Evolutionary conservation across 352 stramenopile genomes (phyloP), one percentile per base, ranked within the genome.

Genomic region (Phytopythium helicoides): DNA sequence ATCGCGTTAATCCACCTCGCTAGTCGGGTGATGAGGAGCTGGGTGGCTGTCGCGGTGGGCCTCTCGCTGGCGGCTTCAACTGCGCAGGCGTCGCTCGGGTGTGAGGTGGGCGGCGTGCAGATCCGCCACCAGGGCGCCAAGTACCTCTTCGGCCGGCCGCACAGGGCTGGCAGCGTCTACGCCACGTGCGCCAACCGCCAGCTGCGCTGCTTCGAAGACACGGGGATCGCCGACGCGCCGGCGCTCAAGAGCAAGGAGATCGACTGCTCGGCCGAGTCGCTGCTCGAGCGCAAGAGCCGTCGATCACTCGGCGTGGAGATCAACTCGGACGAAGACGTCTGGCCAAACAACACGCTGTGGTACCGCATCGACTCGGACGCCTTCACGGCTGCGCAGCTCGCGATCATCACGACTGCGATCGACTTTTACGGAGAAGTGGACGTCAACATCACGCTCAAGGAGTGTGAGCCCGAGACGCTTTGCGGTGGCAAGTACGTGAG

Each of bases 401-500:
- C 71, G 9, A 65, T 82, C n/a, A 83, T 89, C 53, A 49, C 68
- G n/a, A 64, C 72, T 16, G 78, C 73, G 1, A 73, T 88, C 50
- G 64, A 67, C 1, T 58, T 87, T 19, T 85, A 86, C 66, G 69
- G 68, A 21, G 65, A 73, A 18, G 79, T 68, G 1, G 78, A 86
- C 31, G 67, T 89, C 1, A 76, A 81, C 36, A 67, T 92, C 39
- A 78, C 67, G 16, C 68, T 92, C 42, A 46, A 86, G 35, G 78
- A 87, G 60, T 92, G 81, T 44, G 63, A 86, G 25, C 77, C 77
- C 22, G 55, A 67, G 26, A 55, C 70, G 14, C 66, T 76, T 9
- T 92, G 81, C 53, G 70, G 70, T 6, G 73, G 77, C 25, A 88
- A 86, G 45, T 89, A 89, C 37, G 72, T 88, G 22, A 79, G 75